Percentiles rank a stretch among this genome's conserved stretches.
These are phyloP conservation scores for Phaeotremella skinneri DNA, from an alignment of 768 basidiomycete species.

Conservation along the genomic window DNA sequence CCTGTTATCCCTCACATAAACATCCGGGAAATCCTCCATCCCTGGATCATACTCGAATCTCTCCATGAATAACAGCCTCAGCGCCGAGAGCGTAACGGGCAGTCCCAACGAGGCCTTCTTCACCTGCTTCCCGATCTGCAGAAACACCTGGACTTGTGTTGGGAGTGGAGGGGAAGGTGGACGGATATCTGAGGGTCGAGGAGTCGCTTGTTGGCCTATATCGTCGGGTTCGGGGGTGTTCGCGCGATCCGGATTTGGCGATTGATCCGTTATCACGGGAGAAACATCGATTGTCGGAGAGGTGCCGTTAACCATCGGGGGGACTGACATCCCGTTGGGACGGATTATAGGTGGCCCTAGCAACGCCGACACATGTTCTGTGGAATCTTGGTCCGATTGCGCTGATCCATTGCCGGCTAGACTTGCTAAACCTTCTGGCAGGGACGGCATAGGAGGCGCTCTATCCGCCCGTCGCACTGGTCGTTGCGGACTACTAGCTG, in stretches of 20 bases:
- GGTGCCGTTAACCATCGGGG: not conserved
- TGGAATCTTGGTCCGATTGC: not conserved
- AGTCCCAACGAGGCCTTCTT: conserved; percentile 77
- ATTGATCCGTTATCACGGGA: conserved; percentile 8
- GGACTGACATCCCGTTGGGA: not conserved
- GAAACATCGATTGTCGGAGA: not conserved
- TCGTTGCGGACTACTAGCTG: conserved; percentile 35
- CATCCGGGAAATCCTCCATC: conserved; percentile 87
- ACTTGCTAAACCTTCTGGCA: conserved; percentile 31
- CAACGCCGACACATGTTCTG: not conserved
- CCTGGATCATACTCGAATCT: conserved; percentile 92
- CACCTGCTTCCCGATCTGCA: conserved; percentile 85
- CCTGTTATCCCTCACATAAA: conserved; percentile 88
- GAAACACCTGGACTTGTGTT: conserved; percentile 66
- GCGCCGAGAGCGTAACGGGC: conserved; percentile 63
- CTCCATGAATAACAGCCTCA: conserved; percentile 88
- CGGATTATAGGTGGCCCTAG: not conserved
- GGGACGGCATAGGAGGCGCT: conserved; percentile 39
- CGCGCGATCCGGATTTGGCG: conserved; percentile 2
- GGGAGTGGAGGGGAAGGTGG: conserved; percentile 10
- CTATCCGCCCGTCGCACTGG: conserved; percentile 38
- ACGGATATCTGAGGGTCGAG: conserved; percentile 9
- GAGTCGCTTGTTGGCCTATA: conserved; percentile 9
- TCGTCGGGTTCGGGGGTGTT: conserved; percentile 34
- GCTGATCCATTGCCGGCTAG: not conserved